phyloP scores from a whole-genome alignment of 73 alveolate species.

The Tetrahymena thermophila region DNA sequence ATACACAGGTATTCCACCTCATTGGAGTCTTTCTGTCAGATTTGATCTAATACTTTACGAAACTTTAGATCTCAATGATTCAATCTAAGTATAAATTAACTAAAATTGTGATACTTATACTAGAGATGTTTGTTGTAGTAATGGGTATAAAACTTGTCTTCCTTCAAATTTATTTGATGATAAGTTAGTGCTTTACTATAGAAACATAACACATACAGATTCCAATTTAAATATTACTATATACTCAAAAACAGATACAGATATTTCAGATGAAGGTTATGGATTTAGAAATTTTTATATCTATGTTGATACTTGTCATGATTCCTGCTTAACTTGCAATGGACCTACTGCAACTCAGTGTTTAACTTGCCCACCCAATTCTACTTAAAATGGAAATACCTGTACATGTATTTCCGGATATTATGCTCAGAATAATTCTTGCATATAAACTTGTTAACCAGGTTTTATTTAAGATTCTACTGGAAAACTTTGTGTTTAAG shows the following conservation, averaged over 20 bases:
- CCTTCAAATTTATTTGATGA: neutral
- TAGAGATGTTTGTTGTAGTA: neutral
- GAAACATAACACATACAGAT: neutral
- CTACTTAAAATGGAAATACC: neutral
- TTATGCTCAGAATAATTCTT: neutral
- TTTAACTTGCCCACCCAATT: neutral
- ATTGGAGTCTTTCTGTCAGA: neutral
- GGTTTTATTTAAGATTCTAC: neutral
- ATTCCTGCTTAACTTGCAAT: neutral
- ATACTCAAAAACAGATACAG: neutral
- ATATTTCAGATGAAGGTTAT: neutral
- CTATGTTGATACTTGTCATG: neutral
- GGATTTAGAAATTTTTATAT: neutral
- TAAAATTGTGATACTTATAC: neutral
- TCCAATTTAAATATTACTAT: neutral
- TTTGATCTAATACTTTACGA: neutral
- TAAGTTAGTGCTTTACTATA: neutral
- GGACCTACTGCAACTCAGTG: neutral
- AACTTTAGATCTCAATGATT: neutral
- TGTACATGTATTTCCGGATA: neutral
- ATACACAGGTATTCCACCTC: neutral
- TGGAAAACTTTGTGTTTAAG: neutral
- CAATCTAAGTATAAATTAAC: neutral
- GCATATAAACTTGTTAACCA: neutral
- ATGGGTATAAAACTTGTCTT: neutral